phyloP scores from a whole-genome alignment of 2,329 filamentous ascomycete species.

The Hortaea sp. region DNA sequence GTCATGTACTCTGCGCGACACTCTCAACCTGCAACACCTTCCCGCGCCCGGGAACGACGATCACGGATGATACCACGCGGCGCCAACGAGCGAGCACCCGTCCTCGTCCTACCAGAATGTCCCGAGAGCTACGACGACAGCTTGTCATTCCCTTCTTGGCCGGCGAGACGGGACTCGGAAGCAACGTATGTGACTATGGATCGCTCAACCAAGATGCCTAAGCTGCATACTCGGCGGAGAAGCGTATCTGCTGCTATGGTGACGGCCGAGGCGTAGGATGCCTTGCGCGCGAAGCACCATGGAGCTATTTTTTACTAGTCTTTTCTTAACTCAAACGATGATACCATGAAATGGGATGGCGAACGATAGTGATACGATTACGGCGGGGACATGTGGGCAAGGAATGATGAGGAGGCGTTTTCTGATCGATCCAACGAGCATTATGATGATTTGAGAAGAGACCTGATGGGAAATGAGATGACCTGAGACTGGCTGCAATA shows the following conservation, averaged over 20 bases:
- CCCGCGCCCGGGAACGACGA: neutral
- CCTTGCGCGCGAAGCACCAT: neutral
- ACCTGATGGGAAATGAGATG: too few species aligned
- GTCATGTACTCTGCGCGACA: neutral
- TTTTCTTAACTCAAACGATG: neutral
- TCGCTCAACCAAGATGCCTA: neutral
- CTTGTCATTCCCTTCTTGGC: neutral
- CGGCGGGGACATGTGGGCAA: too few species aligned
- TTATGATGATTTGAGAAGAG: too few species aligned
- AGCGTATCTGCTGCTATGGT: conserved; percentile 4
- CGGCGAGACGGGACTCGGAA: conserved; percentile 1
- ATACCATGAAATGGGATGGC: neutral
- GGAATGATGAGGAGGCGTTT: too few species aligned
- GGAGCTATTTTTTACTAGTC: neutral
- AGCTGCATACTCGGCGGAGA: conserved; percentile 6
- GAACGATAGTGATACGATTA: too few species aligned
- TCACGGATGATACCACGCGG: conserved; percentile 19
- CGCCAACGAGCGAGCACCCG: conserved; percentile 23
- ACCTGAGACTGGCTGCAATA: too few species aligned
- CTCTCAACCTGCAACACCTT: neutral
- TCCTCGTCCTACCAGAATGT: conserved; percentile 21
- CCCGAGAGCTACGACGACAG: conserved; percentile 12
- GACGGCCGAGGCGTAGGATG: conserved; percentile 5
- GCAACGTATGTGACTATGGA: neutral
- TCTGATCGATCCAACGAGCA: too few species aligned